Base-by-base conservation (phyloP, 495 filamentous ascomycete species). In the Aspergillus avenaceus region DNA sequence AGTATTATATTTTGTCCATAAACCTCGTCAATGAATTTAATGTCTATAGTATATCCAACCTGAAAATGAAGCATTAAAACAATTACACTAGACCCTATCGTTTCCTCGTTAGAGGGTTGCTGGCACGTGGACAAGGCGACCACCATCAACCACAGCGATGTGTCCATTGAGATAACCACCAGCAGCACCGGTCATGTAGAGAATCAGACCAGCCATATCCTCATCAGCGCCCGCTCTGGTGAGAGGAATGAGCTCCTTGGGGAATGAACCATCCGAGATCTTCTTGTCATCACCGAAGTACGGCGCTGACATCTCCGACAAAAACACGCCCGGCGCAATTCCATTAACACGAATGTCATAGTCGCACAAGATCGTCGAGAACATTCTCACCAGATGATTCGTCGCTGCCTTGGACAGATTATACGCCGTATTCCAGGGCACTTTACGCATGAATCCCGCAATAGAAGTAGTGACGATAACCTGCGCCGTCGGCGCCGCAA, bases 281-380 rank as follows among this genome's bases (percentile, higher is more conserved):
- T 52, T 52, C 41, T 47, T 54, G 29, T 62, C 63, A 11, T 37
- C 57, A 12, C 45, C 13, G 50, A 34, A 41, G 19, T 22, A 70
- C 32, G 13, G 67, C 2, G 32, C 45, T 3, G 84, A 72, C 82
- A 87, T 84, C 42, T 87, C 84, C 23, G 78, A 82, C 2, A 79
- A 75, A 62, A 79, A 88, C 23, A 85, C 28, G 16, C 85, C 86
- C 24, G 86, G 84, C 8, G 81, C 79, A 22, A 88, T 74, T n/a
- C 77, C 74, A 69, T 88, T 88, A 8, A 77, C 66, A 0, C 82
- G 68, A 44, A 90, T 86, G 52, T 74, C 61, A 65, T 82, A 86
- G 18, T 73, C 69, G 13, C 71, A 72, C 24, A 85, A 63, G 16
- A 56, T 56, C 1, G 73, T 78, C 4, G 79, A 70, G 29, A 87